Percentiles rank a stretch among this genome's conserved stretches.
phyloP scores from a whole-genome alignment of 2,329 filamentous ascomycete species.

The Setomelanomma holmii region DNA sequence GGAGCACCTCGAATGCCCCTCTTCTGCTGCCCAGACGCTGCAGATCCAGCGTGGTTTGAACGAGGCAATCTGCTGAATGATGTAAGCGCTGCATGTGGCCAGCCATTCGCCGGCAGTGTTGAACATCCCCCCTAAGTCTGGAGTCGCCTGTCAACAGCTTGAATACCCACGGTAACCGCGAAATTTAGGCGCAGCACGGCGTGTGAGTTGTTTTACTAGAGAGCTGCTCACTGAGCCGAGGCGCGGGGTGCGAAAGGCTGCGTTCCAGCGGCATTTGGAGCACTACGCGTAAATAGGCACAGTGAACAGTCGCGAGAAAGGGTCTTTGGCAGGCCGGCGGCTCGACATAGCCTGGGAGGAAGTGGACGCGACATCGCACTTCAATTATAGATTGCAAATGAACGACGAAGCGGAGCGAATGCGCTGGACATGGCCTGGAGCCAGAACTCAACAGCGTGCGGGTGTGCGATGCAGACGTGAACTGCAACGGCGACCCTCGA shows the following conservation, averaged over 20 bases:
- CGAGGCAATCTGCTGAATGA: conserved; percentile 29
- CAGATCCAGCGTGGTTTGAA: conserved; percentile 16
- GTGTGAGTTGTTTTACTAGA: not conserved
- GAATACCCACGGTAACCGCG: conserved; percentile 64
- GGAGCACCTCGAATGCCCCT: conserved; percentile 25
- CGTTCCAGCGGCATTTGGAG: not conserved
- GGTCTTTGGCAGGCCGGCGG: not conserved
- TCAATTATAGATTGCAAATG: not conserved
- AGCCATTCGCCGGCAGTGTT: conserved; percentile 18
- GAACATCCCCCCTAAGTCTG: conserved; percentile 11
- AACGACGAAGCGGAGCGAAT: not conserved
- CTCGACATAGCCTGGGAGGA: too few species aligned
- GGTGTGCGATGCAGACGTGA: not conserved
- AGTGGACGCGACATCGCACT: too few species aligned
- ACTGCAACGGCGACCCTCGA: conserved; percentile 1
- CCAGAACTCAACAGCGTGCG: not conserved
- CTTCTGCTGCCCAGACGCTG: conserved; percentile 22
- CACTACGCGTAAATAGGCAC: not conserved
- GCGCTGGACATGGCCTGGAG: not conserved
- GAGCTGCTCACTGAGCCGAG: conserved; percentile 11
- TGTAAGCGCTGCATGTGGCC: conserved; percentile 23
- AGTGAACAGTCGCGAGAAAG: not conserved
- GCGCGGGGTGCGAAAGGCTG: not conserved
- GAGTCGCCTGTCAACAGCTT: conserved; percentile 64
- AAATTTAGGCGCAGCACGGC: conserved; percentile 19